Evolutionary conservation across 2,329 filamentous ascomycete species (phyloP).

Genomic region (Sclerotinia sclerotiorum): DNA sequence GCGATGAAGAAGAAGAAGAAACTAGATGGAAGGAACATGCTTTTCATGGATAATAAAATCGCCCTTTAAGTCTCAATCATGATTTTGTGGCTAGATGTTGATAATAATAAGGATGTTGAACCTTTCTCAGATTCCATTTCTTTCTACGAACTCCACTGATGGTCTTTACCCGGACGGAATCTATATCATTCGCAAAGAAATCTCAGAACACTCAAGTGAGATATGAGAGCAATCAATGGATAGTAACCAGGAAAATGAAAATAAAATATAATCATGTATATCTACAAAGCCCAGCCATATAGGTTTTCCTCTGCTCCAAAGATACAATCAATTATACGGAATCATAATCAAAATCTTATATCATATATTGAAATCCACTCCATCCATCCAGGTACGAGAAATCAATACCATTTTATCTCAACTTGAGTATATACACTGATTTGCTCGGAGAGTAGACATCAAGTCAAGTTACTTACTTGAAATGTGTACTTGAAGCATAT

Average conservation of each 20-base stretch:
- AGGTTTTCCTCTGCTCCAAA: too few relatives aligned
- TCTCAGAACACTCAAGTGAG: background rate
- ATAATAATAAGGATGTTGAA: background rate
- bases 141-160: too few relatives aligned
- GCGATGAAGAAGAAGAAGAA: background rate
- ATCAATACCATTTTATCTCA: background rate
- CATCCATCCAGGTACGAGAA: background rate
- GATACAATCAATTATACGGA: background rate
- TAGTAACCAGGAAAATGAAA: background rate
- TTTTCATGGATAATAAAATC: background rate
- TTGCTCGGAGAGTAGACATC: too few relatives aligned
- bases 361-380: background rate
- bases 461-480: too few relatives aligned
- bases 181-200: background rate
- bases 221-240: background rate
- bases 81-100: background rate
- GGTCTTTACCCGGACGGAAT: background rate
- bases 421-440: too few relatives aligned
- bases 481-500: too few relatives aligned
- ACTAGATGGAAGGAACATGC: background rate
- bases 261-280: background rate
- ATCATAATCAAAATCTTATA: too few relatives aligned
- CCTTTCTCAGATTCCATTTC: background rate
- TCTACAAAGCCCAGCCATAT: background rate
- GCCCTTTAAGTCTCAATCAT: background rate